phyloP scores from a whole-genome alignment of 2,329 filamentous ascomycete genomes.

The Biscogniauxia marginata region DNA sequence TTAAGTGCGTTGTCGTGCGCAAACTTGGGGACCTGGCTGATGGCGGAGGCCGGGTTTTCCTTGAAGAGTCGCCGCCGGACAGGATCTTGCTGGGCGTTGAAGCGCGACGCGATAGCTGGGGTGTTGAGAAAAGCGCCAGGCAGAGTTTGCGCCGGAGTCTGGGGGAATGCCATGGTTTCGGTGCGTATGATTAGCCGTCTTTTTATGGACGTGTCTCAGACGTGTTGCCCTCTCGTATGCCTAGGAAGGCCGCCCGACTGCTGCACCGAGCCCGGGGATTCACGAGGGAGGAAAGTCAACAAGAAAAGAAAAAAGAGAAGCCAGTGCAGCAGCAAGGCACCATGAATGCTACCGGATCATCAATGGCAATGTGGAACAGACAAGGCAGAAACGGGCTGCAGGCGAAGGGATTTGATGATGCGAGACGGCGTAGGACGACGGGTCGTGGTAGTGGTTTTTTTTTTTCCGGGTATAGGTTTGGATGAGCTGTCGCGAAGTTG shows the following conservation, averaged over 20 bases:
- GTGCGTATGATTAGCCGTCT: conserved; percentile 6
- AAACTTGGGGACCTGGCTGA: conserved; percentile 15
- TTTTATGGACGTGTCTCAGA: neutral
- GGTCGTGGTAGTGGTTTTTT: no score
- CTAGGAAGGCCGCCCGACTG: neutral
- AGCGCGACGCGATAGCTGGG: conserved; percentile 58
- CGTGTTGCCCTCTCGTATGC: neutral
- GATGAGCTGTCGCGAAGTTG: no score
- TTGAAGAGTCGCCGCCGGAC: conserved; percentile 53
- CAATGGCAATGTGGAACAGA: conserved; percentile 25
- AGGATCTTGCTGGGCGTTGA: conserved; percentile 43
- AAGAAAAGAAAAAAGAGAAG: conserved; percentile 16
- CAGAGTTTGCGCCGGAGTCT: conserved; percentile 66
- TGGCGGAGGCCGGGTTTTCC: conserved; percentile 15
- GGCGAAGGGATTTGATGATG: neutral
- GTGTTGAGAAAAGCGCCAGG: conserved; percentile 77
- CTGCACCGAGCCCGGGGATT: conserved; percentile 11
- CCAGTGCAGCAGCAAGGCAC: conserved; percentile 28
- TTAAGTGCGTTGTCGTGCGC: conserved; percentile 17
- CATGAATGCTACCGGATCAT: conserved; percentile 30
- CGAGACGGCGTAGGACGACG: neutral
- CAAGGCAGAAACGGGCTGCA: neutral
- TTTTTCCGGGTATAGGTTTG: no score
- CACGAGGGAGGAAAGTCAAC: conserved; percentile 11
- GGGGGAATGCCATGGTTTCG: conserved; percentile 52